Evolutionary conservation across 495 filamentous ascomycete genomes (phyloP).

Genomic region (Rhizodiscina lignyota): DNA sequence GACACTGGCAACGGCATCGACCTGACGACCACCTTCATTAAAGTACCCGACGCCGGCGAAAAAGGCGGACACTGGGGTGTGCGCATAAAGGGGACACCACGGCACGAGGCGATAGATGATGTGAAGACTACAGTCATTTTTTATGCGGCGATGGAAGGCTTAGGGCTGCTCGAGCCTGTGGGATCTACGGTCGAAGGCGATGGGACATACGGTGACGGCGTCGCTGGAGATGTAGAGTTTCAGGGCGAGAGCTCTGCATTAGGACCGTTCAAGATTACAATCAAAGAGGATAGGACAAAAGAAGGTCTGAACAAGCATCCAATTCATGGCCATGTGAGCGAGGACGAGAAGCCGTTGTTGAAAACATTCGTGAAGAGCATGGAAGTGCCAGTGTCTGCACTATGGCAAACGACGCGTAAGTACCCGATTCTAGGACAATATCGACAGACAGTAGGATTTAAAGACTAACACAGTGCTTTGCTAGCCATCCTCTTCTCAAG

Average conservation of each 20-base stretch:
- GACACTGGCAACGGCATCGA: constrained; percentile 78
- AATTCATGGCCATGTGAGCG: constrained; percentile 41
- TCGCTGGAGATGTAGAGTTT: constrained; percentile 57
- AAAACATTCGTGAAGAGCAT: constrained; percentile 58
- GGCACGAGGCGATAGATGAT: constrained; percentile 43
- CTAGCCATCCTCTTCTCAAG: constrained; percentile 51
- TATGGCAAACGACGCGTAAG: constrained; percentile 74
- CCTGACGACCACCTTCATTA: constrained; percentile 83
- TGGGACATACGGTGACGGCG: constrained; percentile 34
- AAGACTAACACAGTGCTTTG: constrained; percentile 5
- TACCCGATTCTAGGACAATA: constrained; percentile 4
- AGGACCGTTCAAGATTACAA: constrained; percentile 68
- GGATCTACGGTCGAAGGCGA: constrained; percentile 38
- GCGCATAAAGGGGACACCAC: constrained; percentile 66
- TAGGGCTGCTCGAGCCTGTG: constrained; percentile 48
- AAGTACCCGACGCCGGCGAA: constrained; percentile 62
- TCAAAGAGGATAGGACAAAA: constrained; percentile 35
- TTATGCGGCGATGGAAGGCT: constrained; percentile 64
- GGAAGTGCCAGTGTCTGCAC: constrained; percentile 42
- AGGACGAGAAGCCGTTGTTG: constrained; percentile 58
- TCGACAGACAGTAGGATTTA: no score
- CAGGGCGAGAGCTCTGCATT: constrained; percentile 55
- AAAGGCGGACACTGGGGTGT: constrained; percentile 88
- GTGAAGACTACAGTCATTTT: constrained; percentile 67
- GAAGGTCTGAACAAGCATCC: constrained; percentile 39